Conservation (phyloP, 2,329 filamentous ascomycete species). For the Geosmithia putterillii region DNA sequence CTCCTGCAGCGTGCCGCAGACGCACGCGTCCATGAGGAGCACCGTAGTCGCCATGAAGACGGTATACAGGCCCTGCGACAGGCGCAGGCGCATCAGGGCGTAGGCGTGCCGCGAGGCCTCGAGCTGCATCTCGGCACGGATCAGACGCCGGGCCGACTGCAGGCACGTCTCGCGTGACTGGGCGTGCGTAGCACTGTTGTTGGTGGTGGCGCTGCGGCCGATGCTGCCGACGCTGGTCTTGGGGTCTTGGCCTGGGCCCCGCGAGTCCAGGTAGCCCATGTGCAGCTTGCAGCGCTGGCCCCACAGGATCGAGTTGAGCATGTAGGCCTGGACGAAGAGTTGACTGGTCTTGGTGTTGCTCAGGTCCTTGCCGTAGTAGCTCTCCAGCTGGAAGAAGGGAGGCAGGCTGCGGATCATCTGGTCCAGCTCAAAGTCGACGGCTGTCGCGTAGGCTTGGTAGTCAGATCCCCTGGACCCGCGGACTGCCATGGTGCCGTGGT, state of each 20-base stretch:
- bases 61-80: constrained; percentile 22
- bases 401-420: not conserved
- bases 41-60: constrained; percentile 25
- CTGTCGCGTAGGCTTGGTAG: not conserved
- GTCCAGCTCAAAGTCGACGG: not conserved
- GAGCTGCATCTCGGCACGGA: constrained; percentile 20
- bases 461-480: constrained; percentile 3
- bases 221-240: no score
- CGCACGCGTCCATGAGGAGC: constrained; percentile 23
- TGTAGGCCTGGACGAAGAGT: not conserved
- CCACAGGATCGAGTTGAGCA: not conserved
- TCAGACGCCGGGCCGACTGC: constrained; percentile 20
- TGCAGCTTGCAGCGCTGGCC: not conserved
- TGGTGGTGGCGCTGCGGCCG: no score
- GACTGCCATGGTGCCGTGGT: constrained; percentile 13
- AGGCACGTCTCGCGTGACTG: constrained; percentile 21
- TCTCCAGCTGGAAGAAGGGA: not conserved
- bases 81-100: constrained; percentile 11
- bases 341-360: not conserved
- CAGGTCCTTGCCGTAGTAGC: constrained; percentile 14
- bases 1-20: constrained; percentile 13
- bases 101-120: constrained; percentile 13
- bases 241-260: no score
- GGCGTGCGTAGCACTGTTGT: constrained; percentile 15
- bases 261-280: no score